phyloP scores from a whole-genome alignment of 139 green algal genomes.

The Chlorella ohadii region DNA sequence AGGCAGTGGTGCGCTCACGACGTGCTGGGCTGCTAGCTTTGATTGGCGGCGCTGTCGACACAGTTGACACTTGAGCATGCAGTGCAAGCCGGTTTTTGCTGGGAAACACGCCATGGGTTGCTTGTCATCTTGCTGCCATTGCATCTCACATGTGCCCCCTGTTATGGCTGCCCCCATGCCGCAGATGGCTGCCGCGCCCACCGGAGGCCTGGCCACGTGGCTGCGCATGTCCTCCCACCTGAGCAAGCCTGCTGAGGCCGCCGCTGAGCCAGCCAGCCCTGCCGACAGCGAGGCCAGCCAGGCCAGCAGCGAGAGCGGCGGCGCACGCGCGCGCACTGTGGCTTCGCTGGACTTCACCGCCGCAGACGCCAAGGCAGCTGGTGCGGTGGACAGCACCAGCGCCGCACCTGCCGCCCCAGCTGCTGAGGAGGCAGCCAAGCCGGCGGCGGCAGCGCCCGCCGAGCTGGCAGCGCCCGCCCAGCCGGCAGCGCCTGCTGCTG shows the following conservation, averaged over 20 bases:
- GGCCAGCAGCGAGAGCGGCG: neutral
- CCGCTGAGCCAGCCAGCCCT: neutral
- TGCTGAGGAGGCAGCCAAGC: neutral
- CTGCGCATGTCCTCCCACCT: conserved; percentile 1
- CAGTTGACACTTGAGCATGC: no score
- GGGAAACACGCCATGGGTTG: no score
- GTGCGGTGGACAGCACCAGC: neutral
- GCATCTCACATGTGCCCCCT: neutral
- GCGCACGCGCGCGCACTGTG: neutral
- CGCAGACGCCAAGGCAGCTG: neutral
- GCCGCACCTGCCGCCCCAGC: neutral
- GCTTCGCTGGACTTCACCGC: neutral
- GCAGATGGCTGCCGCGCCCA: neutral
- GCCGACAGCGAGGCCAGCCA: no score
- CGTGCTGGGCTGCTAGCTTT: neutral
- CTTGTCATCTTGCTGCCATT: no score
- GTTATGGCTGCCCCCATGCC: neutral
- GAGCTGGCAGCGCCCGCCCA: neutral
- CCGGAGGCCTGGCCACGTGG: neutral
- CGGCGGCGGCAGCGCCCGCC: neutral
- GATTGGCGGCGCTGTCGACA: no score
- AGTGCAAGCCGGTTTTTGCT: no score
- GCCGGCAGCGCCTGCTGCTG: neutral
- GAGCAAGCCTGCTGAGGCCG: conserved; percentile 3
- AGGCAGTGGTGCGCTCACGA: neutral